These are phyloP conservation scores for Porogramme epimiltina DNA, from an alignment of 1,284 basidiomycete genomes.

Conservation along the genomic window DNA sequence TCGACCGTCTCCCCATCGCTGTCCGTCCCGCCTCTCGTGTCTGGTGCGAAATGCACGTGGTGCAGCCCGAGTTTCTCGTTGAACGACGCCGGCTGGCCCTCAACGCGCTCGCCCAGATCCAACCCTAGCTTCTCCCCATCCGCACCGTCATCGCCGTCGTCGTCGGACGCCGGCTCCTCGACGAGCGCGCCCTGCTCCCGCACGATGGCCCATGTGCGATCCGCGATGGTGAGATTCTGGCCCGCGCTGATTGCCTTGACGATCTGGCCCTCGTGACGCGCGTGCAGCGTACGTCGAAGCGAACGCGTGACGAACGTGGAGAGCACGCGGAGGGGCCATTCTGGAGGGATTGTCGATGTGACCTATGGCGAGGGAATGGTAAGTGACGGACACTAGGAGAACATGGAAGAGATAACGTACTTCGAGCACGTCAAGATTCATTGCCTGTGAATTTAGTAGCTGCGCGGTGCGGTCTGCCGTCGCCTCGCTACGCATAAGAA, in stretches of 20 bases:
- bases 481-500: slow-evolving; percentile 39
- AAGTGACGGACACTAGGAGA: neutral
- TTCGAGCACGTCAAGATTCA: slow-evolving; percentile 76
- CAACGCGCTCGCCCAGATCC: slow-evolving; percentile 26
- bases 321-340: slow-evolving; percentile 75
- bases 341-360: slow-evolving; percentile 67
- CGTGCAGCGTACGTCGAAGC: slow-evolving; percentile 75
- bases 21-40: neutral
- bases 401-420: slow-evolving; percentile 44
- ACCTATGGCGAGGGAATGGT: slow-evolving; percentile 45
- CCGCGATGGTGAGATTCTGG: slow-evolving; percentile 69
- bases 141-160: slow-evolving; percentile 34
- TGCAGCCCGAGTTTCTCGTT: slow-evolving; percentile 27
- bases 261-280: slow-evolving; percentile 68
- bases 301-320: slow-evolving; percentile 80
- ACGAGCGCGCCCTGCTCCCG: slow-evolving; percentile 67
- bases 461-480: slow-evolving; percentile 58
- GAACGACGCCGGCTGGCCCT: slow-evolving; percentile 25
- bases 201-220: slow-evolving; percentile 53
- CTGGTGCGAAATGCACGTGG: neutral
- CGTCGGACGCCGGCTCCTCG: slow-evolving; percentile 54
- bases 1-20: slow-evolving; percentile 14
- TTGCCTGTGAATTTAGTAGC: slow-evolving; percentile 78
- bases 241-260: slow-evolving; percentile 70
- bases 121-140: slow-evolving; percentile 21